Percentiles rank a stretch among this genome's conserved stretches.
Evolutionary conservation across 2,329 filamentous ascomycete genomes (phyloP).

Genomic region (Torrubiellomyces zombiae): DNA sequence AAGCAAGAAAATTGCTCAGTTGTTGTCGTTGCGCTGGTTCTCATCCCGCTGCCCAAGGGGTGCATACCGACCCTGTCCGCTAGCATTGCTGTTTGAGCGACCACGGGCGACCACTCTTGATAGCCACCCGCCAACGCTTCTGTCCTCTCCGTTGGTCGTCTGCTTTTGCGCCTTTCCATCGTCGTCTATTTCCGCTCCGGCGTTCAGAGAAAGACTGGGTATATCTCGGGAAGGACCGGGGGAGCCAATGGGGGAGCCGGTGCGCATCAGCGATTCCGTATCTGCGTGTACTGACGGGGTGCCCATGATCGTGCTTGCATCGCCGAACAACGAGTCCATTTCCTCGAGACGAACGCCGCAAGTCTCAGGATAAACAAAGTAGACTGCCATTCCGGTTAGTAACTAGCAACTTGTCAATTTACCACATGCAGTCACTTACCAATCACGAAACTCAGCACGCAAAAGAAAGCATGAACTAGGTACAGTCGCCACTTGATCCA

Average conservation of each 20-base stretch:
- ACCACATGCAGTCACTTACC: conserved; percentile 46
- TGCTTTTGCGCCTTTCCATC: conserved; percentile 25
- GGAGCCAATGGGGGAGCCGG: conserved; percentile 57
- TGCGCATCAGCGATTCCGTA: conserved; percentile 64
- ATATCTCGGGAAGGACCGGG: conserved; percentile 53
- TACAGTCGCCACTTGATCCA: conserved; percentile 89
- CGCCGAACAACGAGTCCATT: conserved; percentile 89
- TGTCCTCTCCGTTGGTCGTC: conserved; percentile 16
- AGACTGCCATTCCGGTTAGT: conserved; percentile 42
- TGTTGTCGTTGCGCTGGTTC: conserved; percentile 11
- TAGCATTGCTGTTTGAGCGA: conserved; percentile 20
- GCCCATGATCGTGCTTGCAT: conserved; percentile 64
- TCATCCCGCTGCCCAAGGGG: conserved; percentile 25
- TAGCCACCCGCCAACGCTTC: conserved; percentile 33
- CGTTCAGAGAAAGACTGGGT: conserved; percentile 67
- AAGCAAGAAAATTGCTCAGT: too few species aligned
- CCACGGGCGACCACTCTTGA: conserved; percentile 23
- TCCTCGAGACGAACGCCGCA: conserved; percentile 90
- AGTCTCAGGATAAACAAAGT: conserved; percentile 94
- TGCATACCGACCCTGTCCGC: conserved; percentile 24
- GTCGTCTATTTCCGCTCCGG: conserved; percentile 41
- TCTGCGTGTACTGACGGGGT: conserved; percentile 63
- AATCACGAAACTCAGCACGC: conserved; percentile 84
- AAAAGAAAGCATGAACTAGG: conserved; percentile 92
- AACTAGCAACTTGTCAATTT: conserved; percentile 1